Percentiles rank a stretch among this genome's conserved stretches.
phyloP scores from a whole-genome alignment of 2,329 filamentous ascomycete species.

The Onygenales sp. region DNA sequence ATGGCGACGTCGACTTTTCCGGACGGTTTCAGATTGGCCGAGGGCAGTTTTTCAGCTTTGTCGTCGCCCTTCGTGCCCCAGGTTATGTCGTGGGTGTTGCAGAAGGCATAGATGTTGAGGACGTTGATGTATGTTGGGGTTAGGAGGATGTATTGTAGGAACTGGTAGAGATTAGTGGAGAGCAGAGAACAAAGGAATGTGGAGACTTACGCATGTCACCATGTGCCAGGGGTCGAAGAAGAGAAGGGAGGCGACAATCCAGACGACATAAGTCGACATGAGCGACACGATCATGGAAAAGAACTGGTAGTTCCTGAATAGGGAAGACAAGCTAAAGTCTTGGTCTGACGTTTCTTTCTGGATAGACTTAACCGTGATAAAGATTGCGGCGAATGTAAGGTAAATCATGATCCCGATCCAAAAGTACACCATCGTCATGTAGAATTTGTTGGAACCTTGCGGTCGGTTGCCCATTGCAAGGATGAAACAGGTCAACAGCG shows the following conservation, averaged over 20 bases:
- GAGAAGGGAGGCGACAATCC: slow-evolving; percentile 79
- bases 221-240: slow-evolving; percentile 99
- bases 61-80: slow-evolving; percentile 99
- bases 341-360: slow-evolving; percentile 55
- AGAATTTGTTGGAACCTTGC: slow-evolving; percentile 84
- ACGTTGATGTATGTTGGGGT: slow-evolving; percentile 98
- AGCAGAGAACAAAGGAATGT: neutral
- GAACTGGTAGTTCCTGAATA: slow-evolving; percentile 84
- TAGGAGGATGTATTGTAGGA: slow-evolving; percentile 87
- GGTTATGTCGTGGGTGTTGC: slow-evolving; percentile 94
- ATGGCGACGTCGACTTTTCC: slow-evolving; percentile 87
- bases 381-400: slow-evolving; percentile 88
- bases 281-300: slow-evolving; percentile 90
- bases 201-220: slow-evolving; percentile 58
- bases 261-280: slow-evolving; percentile 84
- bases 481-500: slow-evolving; percentile 89
- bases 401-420: slow-evolving; percentile 95
- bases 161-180: slow-evolving; percentile 33
- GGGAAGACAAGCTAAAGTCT: slow-evolving; percentile 57
- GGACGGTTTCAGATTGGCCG: slow-evolving; percentile 81
- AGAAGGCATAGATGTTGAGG: slow-evolving; percentile 97
- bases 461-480: slow-evolving; percentile 89
- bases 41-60: slow-evolving; percentile 82
- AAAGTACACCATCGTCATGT: slow-evolving; percentile 97
- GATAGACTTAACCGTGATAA: slow-evolving; percentile 83